Conservation (phyloP, 192 early-diverging fungal genomes). For the Coemansia asiatica region DNA sequence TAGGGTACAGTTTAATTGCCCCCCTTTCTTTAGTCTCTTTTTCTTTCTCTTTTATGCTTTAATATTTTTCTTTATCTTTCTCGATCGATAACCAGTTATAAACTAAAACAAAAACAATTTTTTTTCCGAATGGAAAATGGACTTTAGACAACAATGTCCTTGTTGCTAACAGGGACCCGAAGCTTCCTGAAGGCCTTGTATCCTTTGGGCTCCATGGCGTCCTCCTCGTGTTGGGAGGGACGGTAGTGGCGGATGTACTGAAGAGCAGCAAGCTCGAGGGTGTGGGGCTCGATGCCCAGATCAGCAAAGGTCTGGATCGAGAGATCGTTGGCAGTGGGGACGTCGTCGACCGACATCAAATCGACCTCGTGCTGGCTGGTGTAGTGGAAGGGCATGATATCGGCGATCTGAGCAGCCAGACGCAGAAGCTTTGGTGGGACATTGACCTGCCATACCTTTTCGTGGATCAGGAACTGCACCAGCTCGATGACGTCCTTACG, state of each 20-base stretch:
- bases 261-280: slow-evolving; percentile 78
- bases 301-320: slow-evolving; percentile 82
- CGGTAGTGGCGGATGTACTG: slow-evolving; percentile 85
- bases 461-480: slow-evolving; percentile 62
- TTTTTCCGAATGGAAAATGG: background rate
- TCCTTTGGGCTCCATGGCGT: slow-evolving; percentile 50
- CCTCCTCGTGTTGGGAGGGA: slow-evolving; percentile 58
- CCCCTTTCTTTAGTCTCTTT: too few relatives aligned
- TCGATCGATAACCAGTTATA: too few relatives aligned
- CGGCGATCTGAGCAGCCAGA: slow-evolving; percentile 60
- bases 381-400: slow-evolving; percentile 73
- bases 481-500: slow-evolving; percentile 72
- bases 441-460: slow-evolving; percentile 63
- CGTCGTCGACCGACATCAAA: slow-evolving; percentile 73
- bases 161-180: slow-evolving; percentile 39
- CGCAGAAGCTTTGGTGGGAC: slow-evolving; percentile 75
- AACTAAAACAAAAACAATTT: background rate
- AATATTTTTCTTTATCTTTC: too few relatives aligned
- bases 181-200: slow-evolving; percentile 55
- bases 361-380: slow-evolving; percentile 87
- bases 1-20: background rate
- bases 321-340: slow-evolving; percentile 55
- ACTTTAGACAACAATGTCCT: slow-evolving; percentile 47
- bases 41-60: background rate
- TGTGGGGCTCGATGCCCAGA: slow-evolving; percentile 77